A percentile compares a stretch with the other conserved stretches of the same genome.
phyloP scores from a whole-genome alignment of 345 rosid genomes.

The Acer yangbiense region DNA sequence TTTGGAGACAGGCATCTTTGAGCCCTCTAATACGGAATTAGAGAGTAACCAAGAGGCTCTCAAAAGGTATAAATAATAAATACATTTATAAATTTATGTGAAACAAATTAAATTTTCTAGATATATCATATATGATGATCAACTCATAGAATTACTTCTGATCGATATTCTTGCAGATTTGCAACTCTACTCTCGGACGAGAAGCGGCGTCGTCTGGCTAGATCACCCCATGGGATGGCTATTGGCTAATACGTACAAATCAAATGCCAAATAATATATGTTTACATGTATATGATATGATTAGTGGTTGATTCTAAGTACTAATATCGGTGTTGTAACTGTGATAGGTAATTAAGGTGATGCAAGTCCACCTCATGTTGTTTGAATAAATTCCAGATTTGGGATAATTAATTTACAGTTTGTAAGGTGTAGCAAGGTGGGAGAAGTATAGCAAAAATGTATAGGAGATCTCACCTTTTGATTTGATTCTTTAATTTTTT shows the following conservation, averaged over 20 bases:
- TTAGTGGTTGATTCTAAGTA: neutral
- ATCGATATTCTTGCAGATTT: slow-evolving; percentile 36
- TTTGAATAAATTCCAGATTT: neutral
- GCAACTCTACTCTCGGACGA: slow-evolving; percentile 64
- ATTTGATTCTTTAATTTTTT: too few species aligned
- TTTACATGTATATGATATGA: neutral
- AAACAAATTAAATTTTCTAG: neutral
- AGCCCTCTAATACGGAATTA: slow-evolving; percentile 27
- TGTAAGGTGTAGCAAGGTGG: too few species aligned
- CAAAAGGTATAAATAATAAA: slow-evolving; percentile 23
- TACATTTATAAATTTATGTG: neutral
- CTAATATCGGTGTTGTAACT: neutral
- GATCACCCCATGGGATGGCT: slow-evolving; percentile 34
- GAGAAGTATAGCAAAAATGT: too few species aligned
- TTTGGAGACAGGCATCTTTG: slow-evolving; percentile 51
- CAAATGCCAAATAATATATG: neutral
- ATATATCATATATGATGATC: neutral
- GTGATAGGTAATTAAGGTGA: too few species aligned
- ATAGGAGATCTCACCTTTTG: neutral
- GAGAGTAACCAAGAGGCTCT: slow-evolving; percentile 65
- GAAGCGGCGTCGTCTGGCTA: slow-evolving; percentile 45
- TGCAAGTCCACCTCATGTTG: neutral
- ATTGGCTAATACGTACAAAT: neutral
- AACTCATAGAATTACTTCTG: neutral
- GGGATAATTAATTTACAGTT: neutral